Evolutionary conservation across 2,329 filamentous ascomycete genomes (phyloP).

Genomic region (Monilinia vaccinii-corymbosi): DNA sequence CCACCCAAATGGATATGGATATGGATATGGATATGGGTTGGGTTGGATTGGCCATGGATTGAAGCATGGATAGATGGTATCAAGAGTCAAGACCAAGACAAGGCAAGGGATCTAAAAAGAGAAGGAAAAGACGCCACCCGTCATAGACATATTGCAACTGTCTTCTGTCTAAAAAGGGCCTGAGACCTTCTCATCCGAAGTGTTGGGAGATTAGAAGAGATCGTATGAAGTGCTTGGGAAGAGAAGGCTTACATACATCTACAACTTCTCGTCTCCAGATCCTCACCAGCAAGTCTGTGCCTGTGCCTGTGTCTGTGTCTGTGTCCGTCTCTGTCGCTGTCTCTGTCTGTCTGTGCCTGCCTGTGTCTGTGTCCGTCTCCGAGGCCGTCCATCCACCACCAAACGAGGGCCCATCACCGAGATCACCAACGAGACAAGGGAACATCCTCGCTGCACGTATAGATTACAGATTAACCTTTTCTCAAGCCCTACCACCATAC

Average conservation of each 20-base stretch:
- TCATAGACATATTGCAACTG: slow-evolving; percentile 2
- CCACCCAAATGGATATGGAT: neutral
- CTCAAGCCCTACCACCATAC: neutral
- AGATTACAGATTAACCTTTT: neutral
- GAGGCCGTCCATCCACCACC: neutral
- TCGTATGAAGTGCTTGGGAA: neutral
- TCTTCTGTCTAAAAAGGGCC: neutral
- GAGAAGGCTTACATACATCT: neutral
- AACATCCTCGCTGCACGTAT: neutral
- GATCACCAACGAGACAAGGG: neutral
- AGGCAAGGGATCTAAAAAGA: neutral
- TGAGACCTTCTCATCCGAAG: neutral
- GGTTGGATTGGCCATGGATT: no score
- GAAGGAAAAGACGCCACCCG: neutral
- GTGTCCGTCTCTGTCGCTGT: no score
- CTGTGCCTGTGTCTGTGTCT: no score
- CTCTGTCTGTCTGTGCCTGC: no score
- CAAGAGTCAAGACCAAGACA: no score
- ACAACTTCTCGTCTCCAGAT: neutral
- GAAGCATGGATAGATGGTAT: neutral
- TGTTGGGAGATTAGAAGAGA: neutral
- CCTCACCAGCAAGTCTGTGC: neutral
- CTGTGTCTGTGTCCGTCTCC: no score
- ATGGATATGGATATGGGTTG: no score
- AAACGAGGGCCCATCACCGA: neutral